Evolutionary conservation across 345 rosid genomes (phyloP), one percentile per base, ranked within the genome.

Genomic region (Heritiera fomes): DNA sequence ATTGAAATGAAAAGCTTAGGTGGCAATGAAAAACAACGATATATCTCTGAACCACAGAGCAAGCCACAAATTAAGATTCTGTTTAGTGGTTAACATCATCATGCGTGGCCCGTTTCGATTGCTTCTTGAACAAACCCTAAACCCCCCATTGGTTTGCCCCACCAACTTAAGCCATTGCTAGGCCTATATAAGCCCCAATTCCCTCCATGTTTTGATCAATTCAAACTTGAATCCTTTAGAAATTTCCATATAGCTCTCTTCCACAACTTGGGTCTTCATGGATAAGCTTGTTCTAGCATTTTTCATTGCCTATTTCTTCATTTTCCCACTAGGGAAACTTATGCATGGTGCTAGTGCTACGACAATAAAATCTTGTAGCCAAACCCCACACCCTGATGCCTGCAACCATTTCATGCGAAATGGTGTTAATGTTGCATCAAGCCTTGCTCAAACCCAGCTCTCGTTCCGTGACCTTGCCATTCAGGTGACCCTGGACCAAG

Each of bases 301-400:
- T 64, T 45, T 78, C 7, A 9, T 6, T 71, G 49, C 77, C 61
- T 62, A 11, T 71, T 66, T 87, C 43, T 18, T 83, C 30, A 45
- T 75, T 66, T 55, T 75, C 6, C 43, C 43, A 3, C 43, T 41
- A 41, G 43, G 43, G 43, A 41, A 41, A 41, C 5, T 41, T 7
- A 85, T 53, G 71, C 80, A 83, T 80, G 79, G 71, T 49, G 80
- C 28, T 17, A 80, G 82, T 15, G 40, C 75, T 45, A 11, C 38
- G 38, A 34, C 66, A 14, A 83, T 89, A 74, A 85, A 86, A 59
- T 85, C 94, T 55, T 94, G 95, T 69, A 75, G 56, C 81, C 87
- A 80, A 82, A 89, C 94, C 5, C 97, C 97, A 49, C 83, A 83
- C 75, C 92, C 94, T 52, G 82, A 78, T 60, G 86, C 83, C 9